Percentiles rank a stretch among this genome's conserved stretches.
phyloP scores from a whole-genome alignment of 371 early-diverging fungal species.

The Mucor circinelloides region DNA sequence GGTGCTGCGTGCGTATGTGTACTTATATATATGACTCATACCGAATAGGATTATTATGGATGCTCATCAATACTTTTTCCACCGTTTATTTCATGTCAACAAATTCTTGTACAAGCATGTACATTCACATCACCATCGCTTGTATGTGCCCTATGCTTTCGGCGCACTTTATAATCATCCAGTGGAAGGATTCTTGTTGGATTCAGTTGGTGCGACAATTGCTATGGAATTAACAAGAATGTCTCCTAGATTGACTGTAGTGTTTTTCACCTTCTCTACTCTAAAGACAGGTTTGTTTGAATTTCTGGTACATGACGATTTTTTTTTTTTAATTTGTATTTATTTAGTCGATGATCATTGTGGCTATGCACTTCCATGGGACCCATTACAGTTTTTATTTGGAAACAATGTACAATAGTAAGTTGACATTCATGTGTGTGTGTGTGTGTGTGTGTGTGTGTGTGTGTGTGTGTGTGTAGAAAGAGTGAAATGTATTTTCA shows the following conservation, averaged over 20 bases:
- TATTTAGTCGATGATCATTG: conserved; percentile 75
- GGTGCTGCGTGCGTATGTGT: background rate
- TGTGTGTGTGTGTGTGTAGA: background rate
- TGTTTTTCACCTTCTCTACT: conserved; percentile 76
- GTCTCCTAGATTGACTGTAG: conserved; percentile 66
- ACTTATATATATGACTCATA: background rate
- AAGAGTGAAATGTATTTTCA: background rate
- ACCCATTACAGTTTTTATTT: conserved; percentile 67
- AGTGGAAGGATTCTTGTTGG: conserved; percentile 76
- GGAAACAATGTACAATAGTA: conserved; percentile 76
- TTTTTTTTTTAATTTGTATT: background rate
- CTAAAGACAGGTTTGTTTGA: conserved; percentile 64
- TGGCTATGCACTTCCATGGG: conserved; percentile 82
- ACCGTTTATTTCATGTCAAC: conserved; percentile 72
- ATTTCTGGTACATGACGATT: background rate
- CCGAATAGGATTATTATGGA: conserved; percentile 58
- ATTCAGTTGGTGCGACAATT: conserved; percentile 70
- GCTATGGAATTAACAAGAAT: conserved; percentile 69
- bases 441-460: background rate
- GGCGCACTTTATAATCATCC: conserved; percentile 86
- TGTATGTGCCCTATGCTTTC: conserved; percentile 78
- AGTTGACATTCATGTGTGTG: conserved; percentile 19
- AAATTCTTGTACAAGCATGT: conserved; percentile 72
- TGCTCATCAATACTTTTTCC: conserved; percentile 77
- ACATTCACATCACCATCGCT: conserved; percentile 78